Conservation (phyloP, 2,329 filamentous ascomycete genomes). For the Penicillium crustosum region DNA sequence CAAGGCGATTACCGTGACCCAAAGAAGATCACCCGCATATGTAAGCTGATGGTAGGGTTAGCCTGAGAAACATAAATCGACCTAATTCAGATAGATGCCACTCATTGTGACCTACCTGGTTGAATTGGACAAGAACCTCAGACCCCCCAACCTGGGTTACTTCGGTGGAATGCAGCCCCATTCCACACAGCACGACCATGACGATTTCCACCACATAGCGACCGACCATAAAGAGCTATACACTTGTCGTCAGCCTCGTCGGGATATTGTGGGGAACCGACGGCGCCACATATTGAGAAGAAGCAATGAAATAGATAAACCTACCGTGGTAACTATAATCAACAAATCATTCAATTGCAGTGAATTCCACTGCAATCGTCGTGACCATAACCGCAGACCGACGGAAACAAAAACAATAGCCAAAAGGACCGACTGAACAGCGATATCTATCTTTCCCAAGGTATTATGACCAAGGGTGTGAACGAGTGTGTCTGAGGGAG, state of each 20-base stretch:
- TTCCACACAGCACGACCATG: slow-evolving; percentile 18
- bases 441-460: slow-evolving; percentile 22
- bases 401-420: slow-evolving; percentile 12
- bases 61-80: background rate
- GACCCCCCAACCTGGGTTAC: slow-evolving; percentile 11
- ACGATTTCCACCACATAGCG: slow-evolving; percentile 23
- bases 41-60: slow-evolving; percentile 15
- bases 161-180: slow-evolving; percentile 21
- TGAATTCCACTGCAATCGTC: slow-evolving; percentile 12
- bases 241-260: background rate
- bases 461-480: slow-evolving; percentile 22
- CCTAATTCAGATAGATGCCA: background rate
- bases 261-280: background rate
- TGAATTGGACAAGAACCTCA: slow-evolving; percentile 12
- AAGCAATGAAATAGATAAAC: background rate
- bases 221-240: slow-evolving; percentile 18
- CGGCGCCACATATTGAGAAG: background rate
- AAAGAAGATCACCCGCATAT: slow-evolving; percentile 21
- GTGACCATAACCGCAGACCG: slow-evolving; percentile 20
- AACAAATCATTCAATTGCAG: slow-evolving; percentile 21
- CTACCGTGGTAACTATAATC: slow-evolving; percentile 18
- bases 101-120: slow-evolving; percentile 14
- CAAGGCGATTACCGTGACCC: slow-evolving; percentile 14
- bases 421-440: slow-evolving; percentile 21
- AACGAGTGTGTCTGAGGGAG: slow-evolving; percentile 8